Conservation (phyloP, 1,284 basidiomycete species). For the Nidula niveotomentosa region DNA sequence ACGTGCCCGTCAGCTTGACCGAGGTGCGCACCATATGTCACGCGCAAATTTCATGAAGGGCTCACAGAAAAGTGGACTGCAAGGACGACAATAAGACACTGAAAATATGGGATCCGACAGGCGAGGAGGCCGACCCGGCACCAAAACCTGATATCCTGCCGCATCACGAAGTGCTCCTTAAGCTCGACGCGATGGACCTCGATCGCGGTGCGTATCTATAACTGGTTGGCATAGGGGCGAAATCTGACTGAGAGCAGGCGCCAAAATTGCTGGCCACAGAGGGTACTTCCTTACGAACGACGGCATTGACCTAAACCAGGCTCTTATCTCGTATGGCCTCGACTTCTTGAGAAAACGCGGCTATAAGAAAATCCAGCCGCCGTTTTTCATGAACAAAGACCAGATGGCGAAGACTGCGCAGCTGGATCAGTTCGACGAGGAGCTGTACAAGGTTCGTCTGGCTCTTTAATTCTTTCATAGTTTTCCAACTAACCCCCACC, state of each 20-base stretch:
- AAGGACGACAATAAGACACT: constrained; percentile 88
- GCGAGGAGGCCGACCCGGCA: constrained; percentile 59
- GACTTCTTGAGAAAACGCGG: constrained; percentile 84
- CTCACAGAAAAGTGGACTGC: no score
- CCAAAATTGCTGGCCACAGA: constrained; percentile 93
- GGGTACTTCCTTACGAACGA: constrained; percentile 97
- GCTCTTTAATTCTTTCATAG: not conserved
- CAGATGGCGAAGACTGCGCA: constrained; percentile 98
- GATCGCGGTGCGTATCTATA: constrained; percentile 59
- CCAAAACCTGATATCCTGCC: constrained; percentile 78
- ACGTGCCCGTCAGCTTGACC: constrained; percentile 83
- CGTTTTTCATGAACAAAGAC: constrained; percentile 99
- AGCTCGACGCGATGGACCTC: constrained; percentile 94
- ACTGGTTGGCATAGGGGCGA: no score
- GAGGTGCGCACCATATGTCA: constrained; percentile 58
- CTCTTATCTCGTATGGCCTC: constrained; percentile 92
- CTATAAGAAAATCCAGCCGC: constrained; percentile 96
- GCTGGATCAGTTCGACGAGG: constrained; percentile 97
- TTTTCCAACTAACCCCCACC: constrained; percentile 4
- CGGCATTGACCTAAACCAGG: constrained; percentile 97
- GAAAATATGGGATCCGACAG: constrained; percentile 86
- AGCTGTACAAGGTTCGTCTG: constrained; percentile 84
- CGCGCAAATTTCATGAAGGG: no score
- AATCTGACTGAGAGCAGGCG: constrained; percentile 26
- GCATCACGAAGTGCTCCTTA: constrained; percentile 95